Base-by-base conservation (phyloP, 345 rosid species). In the Gossypium ekmanianum region DNA sequence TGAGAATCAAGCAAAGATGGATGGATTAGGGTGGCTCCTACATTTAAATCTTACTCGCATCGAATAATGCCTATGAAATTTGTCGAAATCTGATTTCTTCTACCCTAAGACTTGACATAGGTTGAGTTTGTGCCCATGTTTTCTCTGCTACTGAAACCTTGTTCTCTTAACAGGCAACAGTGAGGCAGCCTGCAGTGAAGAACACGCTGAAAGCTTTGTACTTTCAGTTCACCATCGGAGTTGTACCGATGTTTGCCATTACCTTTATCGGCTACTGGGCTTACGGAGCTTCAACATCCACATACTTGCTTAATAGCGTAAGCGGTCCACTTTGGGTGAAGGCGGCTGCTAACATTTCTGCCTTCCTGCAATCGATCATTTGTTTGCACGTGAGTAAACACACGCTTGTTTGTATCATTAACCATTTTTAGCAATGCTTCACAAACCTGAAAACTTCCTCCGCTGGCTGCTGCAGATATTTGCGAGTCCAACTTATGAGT, bases 401-500 rank as follows among this genome's bases (percentile, higher is more conserved):
- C 20, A 9, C 4, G 27, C 59, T 27, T 69, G 45, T 69, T 27
- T 69, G 24, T 68, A 24, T 48, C 11, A 1, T 7, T 24, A 48
- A 48, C 43, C 50, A 63, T 8, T 7, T 24, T 6, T 11, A 45
- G 8, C 43, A 13, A 58, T 9, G 9, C 55, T 58, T 13, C 76
- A 26, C 4, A 26, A 68, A 58, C 13, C 63, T 58, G 8, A 11
- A 0, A 34, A 2, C 12, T 9, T 45, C 16, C 44, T 47, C 10
- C 10, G 8, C 2, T 47, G 57, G 47, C 62, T 61, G 68, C 27
- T 27, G 20, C 14, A 94, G 99, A 95, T 95, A 64, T 93, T 93
- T 61, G 99, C 99, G 0, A 95, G 97, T 79, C 98, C 98, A 45
- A 88, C 89, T 80, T 95, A 95, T 29, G 97, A 93, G 80, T 95